Conservation (phyloP, 192 early-diverging fungal species). For the Podila minutissima region DNA sequence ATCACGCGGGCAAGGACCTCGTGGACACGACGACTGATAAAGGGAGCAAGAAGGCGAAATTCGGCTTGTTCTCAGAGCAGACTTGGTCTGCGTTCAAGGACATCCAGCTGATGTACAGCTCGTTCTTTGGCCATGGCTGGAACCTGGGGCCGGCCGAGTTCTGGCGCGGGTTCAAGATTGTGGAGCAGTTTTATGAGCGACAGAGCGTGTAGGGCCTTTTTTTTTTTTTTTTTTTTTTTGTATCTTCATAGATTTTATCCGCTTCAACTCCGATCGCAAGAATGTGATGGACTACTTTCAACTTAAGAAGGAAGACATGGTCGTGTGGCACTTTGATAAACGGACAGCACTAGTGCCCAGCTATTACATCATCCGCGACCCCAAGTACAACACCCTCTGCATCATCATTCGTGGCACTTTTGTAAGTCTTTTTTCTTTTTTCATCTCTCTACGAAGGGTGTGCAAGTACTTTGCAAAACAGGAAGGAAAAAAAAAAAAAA, state of each 20-base stretch:
- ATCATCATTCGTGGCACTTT: conserved; percentile 56
- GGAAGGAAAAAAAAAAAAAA: no score
- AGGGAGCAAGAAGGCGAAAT: conserved; percentile 35
- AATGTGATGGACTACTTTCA: conserved; percentile 52
- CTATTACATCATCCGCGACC: conserved; percentile 54
- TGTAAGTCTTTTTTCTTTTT: conserved; percentile 16
- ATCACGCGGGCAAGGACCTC: no score
- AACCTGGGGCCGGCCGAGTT: conserved; percentile 45
- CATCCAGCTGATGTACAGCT: conserved; percentile 49
- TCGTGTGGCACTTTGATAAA: conserved; percentile 55
- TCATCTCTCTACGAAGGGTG: no score
- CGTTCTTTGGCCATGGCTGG: conserved; percentile 57
- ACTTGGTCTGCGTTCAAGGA: conserved; percentile 54
- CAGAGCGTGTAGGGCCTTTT: conserved; percentile 33
- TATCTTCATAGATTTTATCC: conserved; percentile 40
- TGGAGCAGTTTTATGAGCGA: conserved; percentile 48
- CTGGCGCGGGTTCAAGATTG: conserved; percentile 47
- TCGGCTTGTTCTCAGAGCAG: conserved; percentile 42
- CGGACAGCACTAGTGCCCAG: conserved; percentile 47
- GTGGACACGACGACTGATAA: background rate
- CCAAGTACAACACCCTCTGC: conserved; percentile 47
- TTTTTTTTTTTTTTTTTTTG: background rate
- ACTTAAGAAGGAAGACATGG: conserved; percentile 54
- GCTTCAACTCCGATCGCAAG: conserved; percentile 53
- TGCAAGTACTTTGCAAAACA: background rate